These are phyloP conservation scores for Zancudomyces culisetae DNA, from an alignment of 371 early-diverging fungal species.

Conservation along the genomic window DNA sequence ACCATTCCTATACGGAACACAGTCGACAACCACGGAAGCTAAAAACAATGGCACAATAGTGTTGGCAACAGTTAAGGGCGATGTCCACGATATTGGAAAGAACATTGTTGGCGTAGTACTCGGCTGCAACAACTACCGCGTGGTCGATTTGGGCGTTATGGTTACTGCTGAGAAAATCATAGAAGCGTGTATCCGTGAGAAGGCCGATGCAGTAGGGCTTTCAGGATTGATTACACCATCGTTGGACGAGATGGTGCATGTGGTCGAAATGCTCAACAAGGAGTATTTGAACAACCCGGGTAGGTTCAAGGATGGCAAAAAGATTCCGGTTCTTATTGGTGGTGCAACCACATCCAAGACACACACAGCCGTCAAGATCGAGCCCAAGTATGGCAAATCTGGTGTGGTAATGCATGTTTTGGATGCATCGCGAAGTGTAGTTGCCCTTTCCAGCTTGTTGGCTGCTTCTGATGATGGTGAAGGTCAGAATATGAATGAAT, in stretches of 20 bases:
- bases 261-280: slow-evolving; percentile 67
- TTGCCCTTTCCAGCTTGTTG: slow-evolving; percentile 60
- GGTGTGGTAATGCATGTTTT: slow-evolving; percentile 47
- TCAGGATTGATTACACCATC: slow-evolving; percentile 86
- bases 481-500: slow-evolving; percentile 51
- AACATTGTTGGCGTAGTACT: slow-evolving; percentile 87
- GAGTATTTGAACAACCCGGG: too few species aligned
- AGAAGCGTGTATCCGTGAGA: slow-evolving; percentile 59
- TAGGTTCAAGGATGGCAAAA: slow-evolving; percentile 67
- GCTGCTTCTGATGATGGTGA: too few species aligned
- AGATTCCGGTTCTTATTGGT: slow-evolving; percentile 75
- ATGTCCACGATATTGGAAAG: slow-evolving; percentile 75
- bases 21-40: slow-evolving; percentile 25
- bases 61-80: slow-evolving; percentile 86
- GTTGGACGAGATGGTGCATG: slow-evolving; percentile 86
- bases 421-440: slow-evolving; percentile 64
- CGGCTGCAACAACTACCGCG: slow-evolving; percentile 87
- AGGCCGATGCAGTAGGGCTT: slow-evolving; percentile 76
- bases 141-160: slow-evolving; percentile 89
- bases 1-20: slow-evolving; percentile 45
- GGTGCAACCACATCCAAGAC: slow-evolving; percentile 89
- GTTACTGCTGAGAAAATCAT: slow-evolving; percentile 76
- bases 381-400: slow-evolving; percentile 53
- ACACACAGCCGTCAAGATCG: slow-evolving; percentile 89
- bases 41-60: slow-evolving; percentile 62